Percentiles rank a stretch among this genome's conserved stretches.
Conservation (phyloP, 2,329 filamentous ascomycete species). For the Penicillium sp. region DNA sequence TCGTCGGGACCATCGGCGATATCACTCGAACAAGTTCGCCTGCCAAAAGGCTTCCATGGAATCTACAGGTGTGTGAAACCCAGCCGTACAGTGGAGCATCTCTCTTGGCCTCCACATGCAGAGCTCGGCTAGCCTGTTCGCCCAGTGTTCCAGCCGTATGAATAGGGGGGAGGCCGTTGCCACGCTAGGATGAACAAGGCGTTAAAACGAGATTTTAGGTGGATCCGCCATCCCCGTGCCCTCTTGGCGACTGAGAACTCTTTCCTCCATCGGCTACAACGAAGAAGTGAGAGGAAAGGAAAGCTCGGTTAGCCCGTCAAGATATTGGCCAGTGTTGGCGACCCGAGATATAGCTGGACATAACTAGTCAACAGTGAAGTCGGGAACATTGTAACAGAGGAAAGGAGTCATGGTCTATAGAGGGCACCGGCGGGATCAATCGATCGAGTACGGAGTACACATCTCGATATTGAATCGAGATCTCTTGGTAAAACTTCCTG, state of each 20-base stretch:
- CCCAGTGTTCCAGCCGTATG: neutral
- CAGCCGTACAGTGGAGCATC: constrained; percentile 7
- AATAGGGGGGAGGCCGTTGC: constrained; percentile 13
- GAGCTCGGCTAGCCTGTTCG: constrained; percentile 9
- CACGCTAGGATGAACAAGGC: constrained; percentile 5
- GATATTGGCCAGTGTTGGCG: neutral
- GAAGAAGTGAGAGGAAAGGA: neutral
- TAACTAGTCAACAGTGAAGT: neutral
- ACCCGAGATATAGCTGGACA: neutral
- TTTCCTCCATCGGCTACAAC: neutral
- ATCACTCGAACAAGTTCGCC: constrained; percentile 14
- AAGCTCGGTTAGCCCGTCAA: neutral
- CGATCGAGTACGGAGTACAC: neutral
- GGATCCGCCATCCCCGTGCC: constrained; percentile 1
- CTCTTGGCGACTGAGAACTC: neutral
- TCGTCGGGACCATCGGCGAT: constrained; percentile 7
- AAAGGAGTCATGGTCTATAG: neutral
- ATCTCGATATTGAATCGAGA: constrained; percentile 11
- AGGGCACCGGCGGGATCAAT: constrained; percentile 2
- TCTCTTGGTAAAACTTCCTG: neutral
- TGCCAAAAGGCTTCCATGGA: constrained; percentile 2
- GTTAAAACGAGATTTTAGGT: constrained; percentile 1
- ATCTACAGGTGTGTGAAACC: constrained; percentile 3
- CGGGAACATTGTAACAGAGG: too few relatives aligned
- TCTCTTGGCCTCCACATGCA: constrained; percentile 6